Percentiles rank a stretch among this genome's conserved stretches.
phyloP scores from a whole-genome alignment of 208 protist genomes.

The Zelonia costaricensis region DNA sequence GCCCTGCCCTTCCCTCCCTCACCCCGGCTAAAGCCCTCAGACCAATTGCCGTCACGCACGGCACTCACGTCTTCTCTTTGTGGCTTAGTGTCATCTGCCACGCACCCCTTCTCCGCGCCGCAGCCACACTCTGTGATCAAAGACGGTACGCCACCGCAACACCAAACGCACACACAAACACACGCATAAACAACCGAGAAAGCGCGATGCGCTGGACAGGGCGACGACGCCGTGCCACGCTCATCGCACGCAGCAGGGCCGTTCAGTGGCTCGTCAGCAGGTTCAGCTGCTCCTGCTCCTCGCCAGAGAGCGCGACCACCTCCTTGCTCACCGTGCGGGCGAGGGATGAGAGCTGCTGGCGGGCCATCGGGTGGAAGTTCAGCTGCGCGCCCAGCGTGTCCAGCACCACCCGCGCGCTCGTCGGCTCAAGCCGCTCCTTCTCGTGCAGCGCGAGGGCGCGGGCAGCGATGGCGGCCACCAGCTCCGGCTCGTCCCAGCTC shows the following conservation, averaged over 20 bases:
- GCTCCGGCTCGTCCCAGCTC: constrained; percentile 41
- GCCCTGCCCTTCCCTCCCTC: no score
- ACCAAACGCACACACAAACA: not conserved
- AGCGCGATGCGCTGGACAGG: not conserved
- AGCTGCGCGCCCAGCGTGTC: constrained; percentile 57
- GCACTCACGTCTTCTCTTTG: no score
- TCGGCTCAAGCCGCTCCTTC: constrained; percentile 35
- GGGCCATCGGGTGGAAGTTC: constrained; percentile 49
- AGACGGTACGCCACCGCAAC: no score
- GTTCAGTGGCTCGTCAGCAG: constrained; percentile 39
- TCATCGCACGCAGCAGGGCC: no score
- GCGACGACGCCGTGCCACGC: no score
- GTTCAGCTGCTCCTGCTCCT: constrained; percentile 62
- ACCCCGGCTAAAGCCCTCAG: no score
- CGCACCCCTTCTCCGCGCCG: no score
- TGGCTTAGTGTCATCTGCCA: no score
- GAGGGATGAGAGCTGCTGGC: constrained; percentile 53
- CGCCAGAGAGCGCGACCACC: constrained; percentile 51
- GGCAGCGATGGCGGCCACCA: constrained; percentile 55
- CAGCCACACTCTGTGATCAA: no score
- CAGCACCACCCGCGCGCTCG: constrained; percentile 51
- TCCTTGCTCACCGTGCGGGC: constrained; percentile 80
- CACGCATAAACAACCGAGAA: not conserved
- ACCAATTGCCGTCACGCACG: no score
- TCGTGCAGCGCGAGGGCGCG: constrained; percentile 41